Base-by-base conservation (phyloP, 768 basidiomycete genomes). In the Chalciporus piperatus region DNA sequence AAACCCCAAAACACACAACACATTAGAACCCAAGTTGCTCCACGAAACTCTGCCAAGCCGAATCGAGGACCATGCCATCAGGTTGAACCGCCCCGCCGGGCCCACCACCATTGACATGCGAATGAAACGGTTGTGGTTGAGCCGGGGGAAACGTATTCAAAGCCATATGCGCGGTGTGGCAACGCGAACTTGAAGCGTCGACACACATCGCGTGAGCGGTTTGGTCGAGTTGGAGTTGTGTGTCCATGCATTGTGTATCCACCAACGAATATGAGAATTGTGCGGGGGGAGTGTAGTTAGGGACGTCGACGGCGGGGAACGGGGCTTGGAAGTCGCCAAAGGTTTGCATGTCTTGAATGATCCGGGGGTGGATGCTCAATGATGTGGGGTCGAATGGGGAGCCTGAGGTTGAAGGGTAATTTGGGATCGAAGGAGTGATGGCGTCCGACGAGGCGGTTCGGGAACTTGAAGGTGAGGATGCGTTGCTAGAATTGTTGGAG, bases 11-110 rank as follows among this genome's bases (percentile, higher is more conserved):
- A 23, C 22, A 38, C 16, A 17, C 17, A 35, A 17, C n/a, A 16
- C 8, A 40, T 65, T 51, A 74, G 53, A 77, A 77, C 3, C 85
- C 85, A 40, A 88, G 71, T 57, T 87, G 85, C 62, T 86, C 82
- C 40, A 84, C 79, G 40, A 88, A 83, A 54, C 74, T 78, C 61
- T 81, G 79, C 84, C 85, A 88, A 1, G 82, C 77, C 16, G 83
- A 69, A 60, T 87, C 83, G 48, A 86, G 57, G 27, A 74, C 71
- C 1, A 74, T 73, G 13, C 72, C 59, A 37, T 58, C 58, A 8
- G 22, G 7, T 13, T 38, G 50, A 41, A 47, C 46, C 38, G 40
- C 57, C 19, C 55, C 30, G 5, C 30, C 30, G 9, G 30, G 30
- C 30, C 28, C 28, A 30, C 28, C 11, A 7, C 28, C 28, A 30